phyloP scores from a whole-genome alignment of 371 early-diverging fungal genomes.

The Parasitella parasitica region DNA sequence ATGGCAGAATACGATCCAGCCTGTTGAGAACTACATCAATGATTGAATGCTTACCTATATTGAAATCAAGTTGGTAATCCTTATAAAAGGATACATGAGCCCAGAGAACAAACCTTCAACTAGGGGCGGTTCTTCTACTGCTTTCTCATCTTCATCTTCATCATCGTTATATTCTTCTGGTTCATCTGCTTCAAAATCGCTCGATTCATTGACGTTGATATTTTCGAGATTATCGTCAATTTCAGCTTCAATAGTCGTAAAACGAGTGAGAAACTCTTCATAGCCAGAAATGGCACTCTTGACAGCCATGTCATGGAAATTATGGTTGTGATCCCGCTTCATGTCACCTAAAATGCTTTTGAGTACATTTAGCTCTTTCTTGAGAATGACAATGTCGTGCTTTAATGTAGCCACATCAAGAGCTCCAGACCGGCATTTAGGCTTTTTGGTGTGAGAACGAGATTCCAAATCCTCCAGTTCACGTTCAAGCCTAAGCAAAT shows the following conservation, averaged over 20 bases:
- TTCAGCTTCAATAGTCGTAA: slow-evolving; percentile 22
- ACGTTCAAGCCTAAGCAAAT: slow-evolving; percentile 22
- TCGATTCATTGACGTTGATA: background rate
- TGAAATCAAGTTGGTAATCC: background rate
- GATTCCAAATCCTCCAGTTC: slow-evolving; percentile 16
- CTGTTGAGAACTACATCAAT: slow-evolving; percentile 12
- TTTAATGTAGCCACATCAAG: slow-evolving; percentile 31
- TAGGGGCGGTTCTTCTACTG: background rate
- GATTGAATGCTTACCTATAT: slow-evolving; percentile 15
- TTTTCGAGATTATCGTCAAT: slow-evolving; percentile 31
- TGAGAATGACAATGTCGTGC: slow-evolving; percentile 31
- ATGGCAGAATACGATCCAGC: slow-evolving; percentile 22
- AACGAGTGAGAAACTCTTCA: slow-evolving; percentile 54
- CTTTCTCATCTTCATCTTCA: background rate
- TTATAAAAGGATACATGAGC: too few species aligned
- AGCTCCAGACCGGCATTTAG: slow-evolving; percentile 10
- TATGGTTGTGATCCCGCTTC: slow-evolving; percentile 72
- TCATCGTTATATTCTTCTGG: slow-evolving; percentile 14
- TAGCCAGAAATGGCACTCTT: slow-evolving; percentile 62
- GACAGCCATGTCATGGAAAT: slow-evolving; percentile 79
- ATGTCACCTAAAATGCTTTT: slow-evolving; percentile 54
- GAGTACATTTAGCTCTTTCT: slow-evolving; percentile 41
- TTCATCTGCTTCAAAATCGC: slow-evolving; percentile 12
- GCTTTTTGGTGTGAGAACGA: too few species aligned
- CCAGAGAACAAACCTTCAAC: background rate